These are phyloP conservation scores for Arthonia radiata DNA, from an alignment of 495 filamentous ascomycete genomes.

Conservation along the genomic window DNA sequence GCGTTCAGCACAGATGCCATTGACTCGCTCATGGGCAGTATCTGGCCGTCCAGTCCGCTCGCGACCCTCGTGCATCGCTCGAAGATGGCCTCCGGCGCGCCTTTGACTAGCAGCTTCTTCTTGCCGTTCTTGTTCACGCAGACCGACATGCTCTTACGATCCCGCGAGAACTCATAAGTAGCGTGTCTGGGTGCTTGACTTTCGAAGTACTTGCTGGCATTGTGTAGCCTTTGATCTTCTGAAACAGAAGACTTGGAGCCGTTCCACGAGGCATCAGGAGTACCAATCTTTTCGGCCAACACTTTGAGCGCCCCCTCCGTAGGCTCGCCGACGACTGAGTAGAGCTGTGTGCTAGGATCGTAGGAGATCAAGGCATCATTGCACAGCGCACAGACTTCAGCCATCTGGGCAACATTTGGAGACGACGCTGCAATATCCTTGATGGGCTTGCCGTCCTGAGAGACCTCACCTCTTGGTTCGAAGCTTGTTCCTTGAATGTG, in stretches of 20 bases:
- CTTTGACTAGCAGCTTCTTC: constrained; percentile 81
- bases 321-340: constrained; percentile 77
- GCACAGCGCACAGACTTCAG: constrained; percentile 72
- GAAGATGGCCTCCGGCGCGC: constrained; percentile 80
- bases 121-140: constrained; percentile 40
- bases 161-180: constrained; percentile 92
- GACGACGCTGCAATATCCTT: constrained; percentile 49
- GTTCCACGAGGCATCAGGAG: constrained; percentile 32
- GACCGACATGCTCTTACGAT: constrained; percentile 98
- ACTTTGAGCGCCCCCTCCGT: constrained; percentile 86
- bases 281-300: constrained; percentile 85
- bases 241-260: constrained; percentile 21
- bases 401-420: constrained; percentile 52
- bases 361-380: constrained; percentile 71
- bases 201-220: constrained; percentile 69
- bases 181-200: constrained; percentile 43
- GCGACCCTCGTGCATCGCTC: constrained; percentile 69
- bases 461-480: constrained; percentile 54
- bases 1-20: constrained; percentile 41
- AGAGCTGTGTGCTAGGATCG: constrained; percentile 45
- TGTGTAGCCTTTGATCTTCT: constrained; percentile 37
- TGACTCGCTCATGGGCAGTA: constrained; percentile 39
- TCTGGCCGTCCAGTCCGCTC: constrained; percentile 48
- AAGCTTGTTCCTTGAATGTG: constrained; percentile 89
- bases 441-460: constrained; percentile 36